phyloP scores from a whole-genome alignment of 495 filamentous ascomycete genomes.

The Saxispiralis lemnorum region DNA sequence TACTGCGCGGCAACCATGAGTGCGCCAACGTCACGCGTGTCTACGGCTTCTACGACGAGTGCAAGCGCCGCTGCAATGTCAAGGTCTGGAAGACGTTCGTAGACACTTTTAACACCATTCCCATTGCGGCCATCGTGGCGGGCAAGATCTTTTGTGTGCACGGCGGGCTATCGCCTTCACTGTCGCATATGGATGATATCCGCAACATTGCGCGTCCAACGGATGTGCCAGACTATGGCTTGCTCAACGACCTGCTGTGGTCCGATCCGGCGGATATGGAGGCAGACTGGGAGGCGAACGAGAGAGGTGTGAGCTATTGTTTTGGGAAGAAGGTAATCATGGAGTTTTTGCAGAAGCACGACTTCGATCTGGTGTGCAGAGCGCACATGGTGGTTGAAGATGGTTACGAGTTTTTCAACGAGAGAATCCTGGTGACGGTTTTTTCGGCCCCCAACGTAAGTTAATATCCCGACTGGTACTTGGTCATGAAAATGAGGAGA shows the following conservation, averaged over 20 bases:
- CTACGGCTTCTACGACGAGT: conserved; percentile 99
- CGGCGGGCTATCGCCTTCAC: conserved; percentile 78
- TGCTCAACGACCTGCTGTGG: conserved; percentile 94
- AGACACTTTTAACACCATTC: conserved; percentile 91
- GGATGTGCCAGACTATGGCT: conserved; percentile 91
- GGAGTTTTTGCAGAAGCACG: conserved; percentile 83
- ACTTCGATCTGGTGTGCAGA: conserved; percentile 92
- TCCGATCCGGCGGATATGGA: conserved; percentile 98
- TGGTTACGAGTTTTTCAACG: conserved; percentile 97
- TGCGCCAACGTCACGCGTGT: conserved; percentile 97
- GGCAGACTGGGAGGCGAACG: conserved; percentile 87
- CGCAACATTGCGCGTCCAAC: conserved; percentile 88
- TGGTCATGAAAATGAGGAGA: conserved; percentile 2
- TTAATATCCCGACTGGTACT: conserved; percentile 9
- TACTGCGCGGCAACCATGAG: conserved; percentile 92
- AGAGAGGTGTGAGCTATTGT: conserved; percentile 93
- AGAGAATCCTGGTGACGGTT: conserved; percentile 87
- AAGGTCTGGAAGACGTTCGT: conserved; percentile 99
- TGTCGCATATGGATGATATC: conserved; percentile 97
- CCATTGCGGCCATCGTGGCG: conserved; percentile 90
- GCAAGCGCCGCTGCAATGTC: conserved; percentile 91
- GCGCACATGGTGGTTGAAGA: conserved; percentile 99
- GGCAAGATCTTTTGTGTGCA: conserved; percentile 99
- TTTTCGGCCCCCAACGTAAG: conserved; percentile 95
- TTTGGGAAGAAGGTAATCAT: conserved; percentile 98